Base-by-base conservation (phyloP, 805 yeast genomes). In the Monosporozyma aerobia region DNA sequence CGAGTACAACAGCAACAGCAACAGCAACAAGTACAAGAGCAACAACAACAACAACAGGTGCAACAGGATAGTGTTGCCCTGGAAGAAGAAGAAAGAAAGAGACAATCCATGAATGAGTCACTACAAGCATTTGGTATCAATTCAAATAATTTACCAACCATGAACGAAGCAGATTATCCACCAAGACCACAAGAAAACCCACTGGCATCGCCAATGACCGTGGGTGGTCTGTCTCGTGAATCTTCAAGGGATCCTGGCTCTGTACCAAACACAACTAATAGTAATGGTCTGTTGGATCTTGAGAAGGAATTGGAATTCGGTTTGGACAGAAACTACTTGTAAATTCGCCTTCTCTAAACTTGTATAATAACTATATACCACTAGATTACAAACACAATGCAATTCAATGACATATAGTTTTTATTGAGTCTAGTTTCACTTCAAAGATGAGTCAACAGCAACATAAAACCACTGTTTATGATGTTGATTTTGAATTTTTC, bases 231-330 rank as follows among this genome's bases (percentile, higher is more conserved):
- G 27, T 44, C 58, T 10, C 51, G 51, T 16, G 43, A 57, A 25
- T 37, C 49, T 7, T 40, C 51, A 10, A 29, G 33, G 19, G 44
- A 32, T n/a, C 23, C 41, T 8, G 37, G 27, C 9, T 19, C 25
- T 5, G 39, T 22, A 22, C 22, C 33, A 11, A 22, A 49, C n/a
- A 35, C 39, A 8, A 30, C 23, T 37, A 44, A 14, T 22, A 58
- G 59, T 40, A 58, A 60, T 52, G 61, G 59, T 7, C 63, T 73
- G 40, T 63, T 73, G 33, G 84, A 80, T 51, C 64, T 83, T 44
- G 90, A 83, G 58, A 78, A 75, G 55, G 90, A 84, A 56, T 64
- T 83, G 59, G 87, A 82, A 56, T 83, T 76, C 63, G 89, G 89
- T 1, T 64, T 83, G 45, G 89, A 84, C 66, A 77, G 84, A 45